phyloP scores from a whole-genome alignment of 257 asterid genomes.

The Ballota nigra region DNA sequence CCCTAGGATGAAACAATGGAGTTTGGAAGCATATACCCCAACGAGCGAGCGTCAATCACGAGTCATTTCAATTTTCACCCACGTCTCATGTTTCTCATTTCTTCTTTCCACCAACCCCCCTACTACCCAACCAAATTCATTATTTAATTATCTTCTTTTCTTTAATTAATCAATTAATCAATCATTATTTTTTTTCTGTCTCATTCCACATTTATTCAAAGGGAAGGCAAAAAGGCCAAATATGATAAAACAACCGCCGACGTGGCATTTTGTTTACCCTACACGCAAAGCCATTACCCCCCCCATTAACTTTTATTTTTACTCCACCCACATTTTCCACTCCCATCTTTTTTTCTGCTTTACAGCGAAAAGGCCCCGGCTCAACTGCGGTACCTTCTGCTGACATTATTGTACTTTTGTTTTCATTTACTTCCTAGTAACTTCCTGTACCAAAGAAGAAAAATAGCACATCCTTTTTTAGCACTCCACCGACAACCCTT shows the following conservation, averaged over 20 bases:
- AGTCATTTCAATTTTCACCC: slow-evolving; percentile 13
- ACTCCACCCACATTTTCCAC: background rate
- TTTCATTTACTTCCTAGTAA: background rate
- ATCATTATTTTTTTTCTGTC: background rate
- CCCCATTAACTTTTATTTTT: background rate
- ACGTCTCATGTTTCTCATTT: slow-evolving; percentile 6
- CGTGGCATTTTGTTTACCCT: slow-evolving; percentile 7
- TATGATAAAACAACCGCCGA: background rate
- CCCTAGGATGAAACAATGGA: background rate
- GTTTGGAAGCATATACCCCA: background rate
- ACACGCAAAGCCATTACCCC: background rate
- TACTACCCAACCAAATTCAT: background rate
- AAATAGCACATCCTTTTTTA: background rate
- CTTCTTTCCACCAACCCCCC: slow-evolving; percentile 14
- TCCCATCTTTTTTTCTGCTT: background rate
- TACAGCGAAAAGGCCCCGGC: background rate
- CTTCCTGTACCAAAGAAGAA: background rate
- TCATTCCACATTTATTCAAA: slow-evolving; percentile 9
- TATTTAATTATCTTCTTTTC: background rate
- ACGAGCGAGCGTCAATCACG: slow-evolving; percentile 14
- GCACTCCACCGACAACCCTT: background rate
- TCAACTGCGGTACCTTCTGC: slow-evolving; percentile 19
- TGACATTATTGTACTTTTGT: slow-evolving; percentile 24
- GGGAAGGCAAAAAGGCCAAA: background rate
- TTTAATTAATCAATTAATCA: slow-evolving; percentile 8